Evolutionary conservation across 176 grass and related monocot genomes (phyloP).

Genomic region (Areca catechu): DNA sequence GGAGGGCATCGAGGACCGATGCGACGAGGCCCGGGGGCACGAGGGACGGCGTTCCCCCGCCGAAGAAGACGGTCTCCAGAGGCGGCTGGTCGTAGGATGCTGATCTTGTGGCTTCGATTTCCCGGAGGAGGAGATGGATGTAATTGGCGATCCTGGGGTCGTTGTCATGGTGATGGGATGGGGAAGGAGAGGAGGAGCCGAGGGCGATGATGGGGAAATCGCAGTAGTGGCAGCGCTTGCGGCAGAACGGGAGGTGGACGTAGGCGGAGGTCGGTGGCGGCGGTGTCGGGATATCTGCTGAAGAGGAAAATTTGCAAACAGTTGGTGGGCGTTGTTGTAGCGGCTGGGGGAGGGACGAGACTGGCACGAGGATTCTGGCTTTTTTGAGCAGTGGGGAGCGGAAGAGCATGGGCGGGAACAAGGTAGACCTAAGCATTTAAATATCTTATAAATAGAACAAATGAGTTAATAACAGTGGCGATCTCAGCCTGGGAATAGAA

Average conservation of each 20-base stretch:
- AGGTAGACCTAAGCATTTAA: background rate
- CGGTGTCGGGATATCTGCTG: background rate
- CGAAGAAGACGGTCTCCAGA: conserved; percentile 77
- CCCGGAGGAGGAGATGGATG: conserved; percentile 59
- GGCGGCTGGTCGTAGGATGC: conserved; percentile 29
- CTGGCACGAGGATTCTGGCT: background rate
- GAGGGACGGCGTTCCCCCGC: conserved; percentile 73
- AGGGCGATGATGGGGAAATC: conserved; percentile 85
- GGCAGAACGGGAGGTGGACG: conserved; percentile 80
- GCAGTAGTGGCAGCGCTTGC: conserved; percentile 86
- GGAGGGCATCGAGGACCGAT: conserved; percentile 50
- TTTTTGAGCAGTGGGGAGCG: background rate
- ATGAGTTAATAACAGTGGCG: too few relatives aligned
- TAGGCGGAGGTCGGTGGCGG: conserved; percentile 50
- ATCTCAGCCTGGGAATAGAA: too few relatives aligned
- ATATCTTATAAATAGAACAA: too few relatives aligned
- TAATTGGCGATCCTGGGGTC: conserved; percentile 77
- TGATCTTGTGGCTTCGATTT: conserved; percentile 43
- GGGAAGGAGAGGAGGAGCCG: conserved; percentile 28
- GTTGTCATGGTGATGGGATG: conserved; percentile 13
- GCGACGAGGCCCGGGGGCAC: conserved; percentile 55
- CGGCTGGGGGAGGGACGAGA: background rate
- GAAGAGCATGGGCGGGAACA: background rate
- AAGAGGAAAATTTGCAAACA: conserved; percentile 57
- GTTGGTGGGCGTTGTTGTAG: conserved; percentile 18